Percentiles rank a stretch among this genome's conserved stretches.
Conservation (phyloP, 306 rosid species). For the Pachyrhizus erosus region DNA sequence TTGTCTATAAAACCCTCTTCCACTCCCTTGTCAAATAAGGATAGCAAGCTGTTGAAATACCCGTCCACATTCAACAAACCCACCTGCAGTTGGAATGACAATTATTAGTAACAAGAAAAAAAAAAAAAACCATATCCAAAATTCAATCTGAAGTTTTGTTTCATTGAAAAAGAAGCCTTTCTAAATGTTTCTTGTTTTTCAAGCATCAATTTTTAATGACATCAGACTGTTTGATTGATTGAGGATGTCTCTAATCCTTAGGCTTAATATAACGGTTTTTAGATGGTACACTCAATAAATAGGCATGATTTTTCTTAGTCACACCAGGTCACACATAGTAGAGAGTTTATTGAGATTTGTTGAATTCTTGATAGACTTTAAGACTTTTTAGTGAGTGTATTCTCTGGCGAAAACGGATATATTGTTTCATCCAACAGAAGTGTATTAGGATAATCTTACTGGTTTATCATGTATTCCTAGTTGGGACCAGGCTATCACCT, state of each 20-base stretch:
- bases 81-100: conserved; percentile 50
- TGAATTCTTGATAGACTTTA: not conserved
- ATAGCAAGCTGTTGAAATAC: conserved; percentile 65
- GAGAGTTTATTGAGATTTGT: not conserved
- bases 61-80: conserved; percentile 77
- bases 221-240: not conserved
- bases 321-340: not conserved
- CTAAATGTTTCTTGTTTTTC: not conserved
- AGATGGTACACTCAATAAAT: not conserved
- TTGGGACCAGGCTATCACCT: conserved; percentile 59
- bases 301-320: too few relatives aligned
- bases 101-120: not conserved
- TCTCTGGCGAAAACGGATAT: not conserved
- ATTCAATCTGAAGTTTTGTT: not conserved
- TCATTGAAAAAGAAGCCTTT: not conserved
- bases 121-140: not conserved
- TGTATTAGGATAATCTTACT: conserved; percentile 33
- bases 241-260: not conserved
- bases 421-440: not conserved
- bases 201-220: not conserved
- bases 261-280: too few relatives aligned
- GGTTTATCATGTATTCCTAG: conserved; percentile 58
- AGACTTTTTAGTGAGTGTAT: too few relatives aligned
- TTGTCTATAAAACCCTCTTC: conserved; percentile 72
- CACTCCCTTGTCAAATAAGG: conserved; percentile 74